Conservation (phyloP, 352 stramenopile genomes). For the Globisporangium middletonii region DNA sequence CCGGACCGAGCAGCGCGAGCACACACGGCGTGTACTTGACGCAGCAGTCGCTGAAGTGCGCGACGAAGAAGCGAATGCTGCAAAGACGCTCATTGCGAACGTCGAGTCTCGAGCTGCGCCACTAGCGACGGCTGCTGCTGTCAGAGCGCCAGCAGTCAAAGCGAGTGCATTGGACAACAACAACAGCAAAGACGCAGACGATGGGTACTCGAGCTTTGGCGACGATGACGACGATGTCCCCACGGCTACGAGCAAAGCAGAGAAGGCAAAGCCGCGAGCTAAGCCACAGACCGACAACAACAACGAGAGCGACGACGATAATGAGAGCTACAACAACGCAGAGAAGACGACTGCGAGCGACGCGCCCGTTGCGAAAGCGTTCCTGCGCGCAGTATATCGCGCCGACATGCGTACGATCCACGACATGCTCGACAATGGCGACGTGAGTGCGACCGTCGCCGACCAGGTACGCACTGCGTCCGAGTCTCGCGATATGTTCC, state of each 20-base stretch:
- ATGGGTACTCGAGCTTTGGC: constrained; percentile 65
- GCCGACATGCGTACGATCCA: constrained; percentile 43
- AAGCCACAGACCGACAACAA: constrained; percentile 2
- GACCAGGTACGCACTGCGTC: constrained; percentile 35
- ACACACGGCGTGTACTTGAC: constrained; percentile 16
- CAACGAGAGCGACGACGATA: constrained; percentile 15
- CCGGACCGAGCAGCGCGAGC: constrained; percentile 23
- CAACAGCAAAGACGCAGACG: constrained; percentile 17
- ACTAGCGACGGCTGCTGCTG: neutral
- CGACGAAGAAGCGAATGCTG: constrained; percentile 25
- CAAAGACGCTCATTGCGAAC: constrained; percentile 11
- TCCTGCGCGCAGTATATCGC: constrained; percentile 58
- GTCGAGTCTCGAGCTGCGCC: constrained; percentile 4
- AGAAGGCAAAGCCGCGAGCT: neutral
- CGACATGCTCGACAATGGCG: constrained; percentile 42
- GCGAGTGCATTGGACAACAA: constrained; percentile 9
- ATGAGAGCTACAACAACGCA: constrained; percentile 10
- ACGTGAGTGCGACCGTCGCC: constrained; percentile 38
- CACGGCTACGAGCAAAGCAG: neutral
- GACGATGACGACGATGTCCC: constrained; percentile 20
- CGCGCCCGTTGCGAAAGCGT: constrained; percentile 45
- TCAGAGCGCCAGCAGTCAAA: neutral
- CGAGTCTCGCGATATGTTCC: neutral
- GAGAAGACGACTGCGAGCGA: constrained; percentile 43
- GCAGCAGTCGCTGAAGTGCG: constrained; percentile 20